Conservation (phyloP, 768 basidiomycete species). For the Suillus alpinus region DNA sequence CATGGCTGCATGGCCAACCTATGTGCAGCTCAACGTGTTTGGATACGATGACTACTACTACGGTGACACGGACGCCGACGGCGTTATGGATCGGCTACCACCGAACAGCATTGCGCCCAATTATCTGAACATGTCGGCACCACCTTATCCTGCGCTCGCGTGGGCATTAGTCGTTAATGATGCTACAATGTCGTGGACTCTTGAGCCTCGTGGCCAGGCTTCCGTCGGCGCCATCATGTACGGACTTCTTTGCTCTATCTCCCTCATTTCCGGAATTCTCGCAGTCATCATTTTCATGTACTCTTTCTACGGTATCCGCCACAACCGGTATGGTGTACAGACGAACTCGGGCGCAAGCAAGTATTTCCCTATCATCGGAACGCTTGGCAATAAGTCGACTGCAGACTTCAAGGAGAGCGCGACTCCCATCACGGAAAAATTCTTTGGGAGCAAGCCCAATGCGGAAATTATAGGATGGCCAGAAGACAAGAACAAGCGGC, state of each 20-base stretch:
- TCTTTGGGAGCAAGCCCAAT: constrained; percentile 56
- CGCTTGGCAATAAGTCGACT: constrained; percentile 60
- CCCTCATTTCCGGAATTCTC: constrained; percentile 78
- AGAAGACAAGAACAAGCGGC: constrained; percentile 85
- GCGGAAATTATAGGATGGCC: constrained; percentile 94
- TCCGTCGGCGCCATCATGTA: constrained; percentile 85
- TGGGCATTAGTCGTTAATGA: constrained; percentile 87
- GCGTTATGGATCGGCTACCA: constrained; percentile 85
- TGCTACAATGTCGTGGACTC: constrained; percentile 67
- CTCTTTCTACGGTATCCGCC: constrained; percentile 94
- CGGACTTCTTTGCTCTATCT: constrained; percentile 76
- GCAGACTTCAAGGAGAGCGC: constrained; percentile 64
- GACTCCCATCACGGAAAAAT: constrained; percentile 64
- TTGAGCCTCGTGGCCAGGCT: constrained; percentile 80
- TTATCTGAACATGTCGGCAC: constrained; percentile 89
- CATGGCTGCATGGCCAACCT: constrained; percentile 89
- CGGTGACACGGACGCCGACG: constrained; percentile 85
- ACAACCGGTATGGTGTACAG: constrained; percentile 89
- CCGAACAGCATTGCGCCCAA: constrained; percentile 85
- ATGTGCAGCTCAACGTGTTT: constrained; percentile 87
- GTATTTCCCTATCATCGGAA: constrained; percentile 88
- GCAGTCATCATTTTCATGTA: constrained; percentile 90
- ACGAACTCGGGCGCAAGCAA: constrained; percentile 64
- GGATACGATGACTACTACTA: constrained; percentile 92
- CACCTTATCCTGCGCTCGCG: constrained; percentile 82